Base-by-base conservation (phyloP, 1,284 basidiomycete species). In the Cutaneotrichosporon cavernicola region DNA sequence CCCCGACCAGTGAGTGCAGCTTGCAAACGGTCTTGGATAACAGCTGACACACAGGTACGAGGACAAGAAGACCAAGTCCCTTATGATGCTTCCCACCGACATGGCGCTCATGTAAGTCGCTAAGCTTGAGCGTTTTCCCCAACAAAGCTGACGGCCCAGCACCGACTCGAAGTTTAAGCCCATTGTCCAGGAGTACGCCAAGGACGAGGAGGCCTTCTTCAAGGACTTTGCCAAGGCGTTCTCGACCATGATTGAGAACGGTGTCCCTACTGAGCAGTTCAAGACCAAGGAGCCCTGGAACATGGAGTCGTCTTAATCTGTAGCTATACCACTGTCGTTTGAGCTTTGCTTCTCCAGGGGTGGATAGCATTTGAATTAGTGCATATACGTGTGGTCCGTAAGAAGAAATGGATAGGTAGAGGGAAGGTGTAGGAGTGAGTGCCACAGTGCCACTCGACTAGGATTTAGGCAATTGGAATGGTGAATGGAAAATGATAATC, bases 81-180 rank as follows among this genome's bases (percentile, higher is more conserved):
- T 99, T 57, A 98, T 99, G 95, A 98, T 58, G 56, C 83, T 97
- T 52, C 91, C 92, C 50, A 89, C 91, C 72, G 92, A 96, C 81
- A 77, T 80, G 77, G 36, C 49, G 16, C 46, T 59, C 10, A 13
- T 51, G 58, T 22, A 18, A 26, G 46, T 49, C 5, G 10, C 53
- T 13, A 4, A 14, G 8, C 22, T 58, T 1, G 14, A 11, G 26
- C 26, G 26, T 26, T 26, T 26, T 26, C 26, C 26, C 26, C 26
- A 2, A 30, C 22, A 11, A n/a, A 30, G 38, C 36, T 56, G 5
- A 40, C 55, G 14, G 14, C 84, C 85, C 66, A 87, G 88, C 67
- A 87, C 89, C 79, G 93, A 96, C 84, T 94, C 92, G 86, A 84
- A 82, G 71, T 95, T 95, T 87, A 90, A 89, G 84, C 90, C 90